Conservation (phyloP, 1,284 basidiomycete species). For the Melampsora americana region DNA sequence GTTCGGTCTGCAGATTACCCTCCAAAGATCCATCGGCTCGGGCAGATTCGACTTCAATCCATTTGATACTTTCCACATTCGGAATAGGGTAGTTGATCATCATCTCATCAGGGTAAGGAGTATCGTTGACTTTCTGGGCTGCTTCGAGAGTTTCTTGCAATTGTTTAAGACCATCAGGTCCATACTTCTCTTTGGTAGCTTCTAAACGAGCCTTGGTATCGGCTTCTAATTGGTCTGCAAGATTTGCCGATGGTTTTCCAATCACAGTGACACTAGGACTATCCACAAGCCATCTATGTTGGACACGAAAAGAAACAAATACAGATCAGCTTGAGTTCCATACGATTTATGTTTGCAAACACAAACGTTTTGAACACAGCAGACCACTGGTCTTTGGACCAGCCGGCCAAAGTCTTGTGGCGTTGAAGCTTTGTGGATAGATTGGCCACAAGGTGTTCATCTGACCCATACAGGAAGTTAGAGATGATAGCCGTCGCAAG, state of each 20-base stretch:
- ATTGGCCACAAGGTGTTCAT: conserved; percentile 4
- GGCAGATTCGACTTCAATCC: conserved; percentile 83
- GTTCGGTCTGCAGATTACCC: conserved; percentile 61
- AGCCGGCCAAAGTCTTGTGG: conserved; percentile 56
- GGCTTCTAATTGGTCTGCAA: conserved; percentile 75
- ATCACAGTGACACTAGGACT: conserved; percentile 69
- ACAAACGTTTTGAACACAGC: conserved; percentile 72
- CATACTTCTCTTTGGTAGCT: conserved; percentile 68
- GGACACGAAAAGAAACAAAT: background rate
- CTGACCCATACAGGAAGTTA: conserved; percentile 52
- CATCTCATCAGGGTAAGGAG: conserved; percentile 73
- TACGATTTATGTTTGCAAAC: background rate
- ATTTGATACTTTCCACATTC: conserved; percentile 80
- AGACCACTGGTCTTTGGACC: conserved; percentile 75
- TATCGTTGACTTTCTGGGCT: conserved; percentile 83
- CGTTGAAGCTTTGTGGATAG: conserved; percentile 50
- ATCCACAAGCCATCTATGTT: conserved; percentile 70
- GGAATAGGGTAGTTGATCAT: conserved; percentile 82
- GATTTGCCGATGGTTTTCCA: conserved; percentile 76
- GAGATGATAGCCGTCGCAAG: conserved; percentile 54
- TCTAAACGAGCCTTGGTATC: conserved; percentile 76
- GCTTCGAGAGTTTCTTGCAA: conserved; percentile 69
- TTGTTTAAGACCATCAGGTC: conserved; percentile 73
- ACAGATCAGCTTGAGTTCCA: background rate
- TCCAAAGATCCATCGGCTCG: conserved; percentile 47